Evolutionary conservation across 441 rosid genomes (phyloP).

Genomic region (Pelargonium fulgidum): DNA sequence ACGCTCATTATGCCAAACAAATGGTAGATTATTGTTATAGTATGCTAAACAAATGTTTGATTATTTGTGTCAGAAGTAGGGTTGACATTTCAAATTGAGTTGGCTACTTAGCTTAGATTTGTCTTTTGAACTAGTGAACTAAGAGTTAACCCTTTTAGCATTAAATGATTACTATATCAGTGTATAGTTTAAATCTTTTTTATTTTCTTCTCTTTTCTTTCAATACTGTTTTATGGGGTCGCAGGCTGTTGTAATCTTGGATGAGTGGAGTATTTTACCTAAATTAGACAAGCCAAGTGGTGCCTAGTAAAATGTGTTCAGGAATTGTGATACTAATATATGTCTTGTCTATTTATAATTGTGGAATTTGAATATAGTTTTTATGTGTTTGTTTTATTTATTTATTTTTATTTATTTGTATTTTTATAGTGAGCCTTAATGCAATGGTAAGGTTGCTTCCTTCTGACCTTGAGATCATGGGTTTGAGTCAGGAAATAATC

Average conservation of each 20-base stretch:
- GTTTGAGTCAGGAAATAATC: too few species aligned
- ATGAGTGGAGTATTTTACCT: background rate
- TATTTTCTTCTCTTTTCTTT: too few species aligned
- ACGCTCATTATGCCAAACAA: too few species aligned
- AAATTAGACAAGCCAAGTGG: slow-evolving; percentile 9
- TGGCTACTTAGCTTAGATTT: background rate
- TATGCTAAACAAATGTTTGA: too few species aligned
- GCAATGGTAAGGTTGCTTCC: too few species aligned
- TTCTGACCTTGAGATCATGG: too few species aligned
- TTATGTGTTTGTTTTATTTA: background rate
- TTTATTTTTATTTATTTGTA: too few species aligned
- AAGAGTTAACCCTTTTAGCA: background rate
- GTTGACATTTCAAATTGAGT: background rate
- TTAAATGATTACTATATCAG: background rate
- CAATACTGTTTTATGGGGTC: background rate
- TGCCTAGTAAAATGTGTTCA: background rate
- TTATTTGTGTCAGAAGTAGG: too few species aligned
- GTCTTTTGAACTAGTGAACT: background rate
- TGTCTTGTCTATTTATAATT: background rate
- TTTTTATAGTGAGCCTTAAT: too few species aligned
- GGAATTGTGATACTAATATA: background rate
- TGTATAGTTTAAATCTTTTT: too few species aligned
- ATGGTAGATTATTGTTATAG: too few species aligned
- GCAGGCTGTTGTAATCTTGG: background rate
- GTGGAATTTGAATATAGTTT: background rate